Base-by-base conservation (phyloP, 2,329 filamentous ascomycete genomes). In the Tympanopsis confertula region DNA sequence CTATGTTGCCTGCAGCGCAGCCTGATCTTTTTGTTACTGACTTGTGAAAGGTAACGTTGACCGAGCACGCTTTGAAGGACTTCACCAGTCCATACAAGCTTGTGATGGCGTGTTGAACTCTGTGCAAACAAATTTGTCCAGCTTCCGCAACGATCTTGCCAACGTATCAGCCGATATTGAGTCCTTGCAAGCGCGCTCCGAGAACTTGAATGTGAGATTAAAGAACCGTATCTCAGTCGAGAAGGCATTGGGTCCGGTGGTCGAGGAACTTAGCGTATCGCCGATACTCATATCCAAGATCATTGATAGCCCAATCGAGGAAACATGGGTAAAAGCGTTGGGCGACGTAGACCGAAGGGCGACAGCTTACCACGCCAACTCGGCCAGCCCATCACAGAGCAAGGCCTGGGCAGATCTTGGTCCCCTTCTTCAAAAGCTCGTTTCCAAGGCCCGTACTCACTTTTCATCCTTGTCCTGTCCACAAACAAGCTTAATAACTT, bases 81-180 rank as follows among this genome's bases (percentile, higher is more conserved):
- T 98, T 29, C 91, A 96, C 59, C 77, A 74, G 50, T 93, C 88
- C 4, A 96, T 98, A 50, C 61, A 69, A 54, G 84, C 86, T 36
- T 98, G 89, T 62, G 91, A 98, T 58, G 82, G 94, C 53, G 86
- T 96, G 37, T 71, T 96, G 35, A 84, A 80, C 57, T 94, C 88
- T 0, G 91, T 98, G 39, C 89, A 98, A 62, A 79, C 76, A 20
- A 96, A 95, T 55, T 69, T 98, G 38, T 83, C 84, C 26, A 89
- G 82, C 56, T 98, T 98, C 54, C 87, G 93, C 53, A 84, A 87
- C 42, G 93, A 98, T 57, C 73, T 98, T 10, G 89, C 86, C 7
- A 75, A 78, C 13, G 91, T 98, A 12, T 95, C 91, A 2, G 82
- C 87, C 5, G 91, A 98, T 55, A 98, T 98, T 37, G 91, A 98